Evolutionary conservation across 768 basidiomycete genomes (phyloP).

Genomic region (Amanita pallidorosea): DNA sequence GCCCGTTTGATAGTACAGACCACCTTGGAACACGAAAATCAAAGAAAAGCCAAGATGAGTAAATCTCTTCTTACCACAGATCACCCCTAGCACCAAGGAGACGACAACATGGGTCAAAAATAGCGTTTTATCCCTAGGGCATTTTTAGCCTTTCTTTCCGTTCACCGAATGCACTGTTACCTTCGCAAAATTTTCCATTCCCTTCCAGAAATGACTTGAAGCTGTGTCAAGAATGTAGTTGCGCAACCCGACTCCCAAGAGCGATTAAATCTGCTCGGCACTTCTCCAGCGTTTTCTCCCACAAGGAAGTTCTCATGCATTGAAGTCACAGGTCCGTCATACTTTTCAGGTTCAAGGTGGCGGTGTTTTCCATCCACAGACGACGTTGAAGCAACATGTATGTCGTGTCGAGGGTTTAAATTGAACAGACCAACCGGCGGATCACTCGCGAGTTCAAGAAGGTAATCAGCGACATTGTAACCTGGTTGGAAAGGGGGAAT

Average conservation of each 20-base stretch:
- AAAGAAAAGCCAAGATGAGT: not conserved
- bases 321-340: not conserved
- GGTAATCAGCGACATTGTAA: slow-evolving; percentile 89
- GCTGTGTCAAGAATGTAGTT: slow-evolving; percentile 82
- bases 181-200: slow-evolving; percentile 79
- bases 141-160: not conserved
- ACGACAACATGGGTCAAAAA: slow-evolving; percentile 72
- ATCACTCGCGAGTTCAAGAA: slow-evolving; percentile 78
- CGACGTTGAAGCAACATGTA: not conserved
- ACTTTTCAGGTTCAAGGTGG: slow-evolving; percentile 6
- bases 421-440: slow-evolving; percentile 40
- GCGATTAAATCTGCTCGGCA: not conserved
- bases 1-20: slow-evolving; percentile 75
- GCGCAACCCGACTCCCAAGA: slow-evolving; percentile 32
- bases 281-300: not conserved
- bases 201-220: slow-evolving; percentile 70
- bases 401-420: slow-evolving; percentile 3
- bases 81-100: slow-evolving; percentile 68
- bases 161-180: slow-evolving; percentile 17
- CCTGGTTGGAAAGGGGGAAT: slow-evolving; percentile 56
- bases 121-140: slow-evolving; percentile 64
- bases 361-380: not conserved
- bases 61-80: slow-evolving; percentile 52
- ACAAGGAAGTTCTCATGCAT: not conserved
- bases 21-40: slow-evolving; percentile 35